phyloP scores from a whole-genome alignment of 495 filamentous ascomycete species.

The Penicillium manginii region DNA sequence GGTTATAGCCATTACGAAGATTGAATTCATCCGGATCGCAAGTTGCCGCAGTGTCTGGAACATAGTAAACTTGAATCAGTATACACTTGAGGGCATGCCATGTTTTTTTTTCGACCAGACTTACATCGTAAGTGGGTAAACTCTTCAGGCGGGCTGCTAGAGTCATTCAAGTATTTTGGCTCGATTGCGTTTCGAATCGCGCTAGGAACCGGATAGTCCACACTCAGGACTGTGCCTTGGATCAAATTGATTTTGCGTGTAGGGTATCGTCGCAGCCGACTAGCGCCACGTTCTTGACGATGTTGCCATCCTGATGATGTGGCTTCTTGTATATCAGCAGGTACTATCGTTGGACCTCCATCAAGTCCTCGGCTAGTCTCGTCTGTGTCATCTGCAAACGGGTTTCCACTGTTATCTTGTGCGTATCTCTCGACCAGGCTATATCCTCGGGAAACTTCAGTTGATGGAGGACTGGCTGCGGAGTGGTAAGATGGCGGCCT shows the following conservation, averaged over 20 bases:
- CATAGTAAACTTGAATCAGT: not conserved
- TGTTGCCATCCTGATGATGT: not conserved
- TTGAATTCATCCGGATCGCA: not conserved
- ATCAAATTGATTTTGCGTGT: constrained; percentile 1
- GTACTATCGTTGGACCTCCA: not conserved
- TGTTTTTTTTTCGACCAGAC: not conserved
- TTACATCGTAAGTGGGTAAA: not conserved
- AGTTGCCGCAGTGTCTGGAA: not conserved
- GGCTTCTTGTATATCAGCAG: not conserved
- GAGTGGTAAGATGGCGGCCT: not conserved
- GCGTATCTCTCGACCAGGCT: not conserved
- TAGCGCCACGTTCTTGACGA: not conserved
- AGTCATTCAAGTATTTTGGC: not conserved
- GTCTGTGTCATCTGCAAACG: not conserved
- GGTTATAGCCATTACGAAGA: not conserved
- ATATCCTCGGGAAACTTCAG: not conserved
- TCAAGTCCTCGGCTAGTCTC: not conserved
- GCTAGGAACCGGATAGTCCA: constrained; percentile 1
- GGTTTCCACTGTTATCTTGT: not conserved
- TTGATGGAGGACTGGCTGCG: not conserved
- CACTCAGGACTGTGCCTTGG: not conserved
- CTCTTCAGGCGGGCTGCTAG: not conserved
- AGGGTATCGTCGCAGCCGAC: not conserved
- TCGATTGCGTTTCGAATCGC: not conserved
- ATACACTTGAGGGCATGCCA: not conserved